These are phyloP conservation scores for Cynara cardunculus DNA, from an alignment of 129 eudicot species.

Conservation along the genomic window DNA sequence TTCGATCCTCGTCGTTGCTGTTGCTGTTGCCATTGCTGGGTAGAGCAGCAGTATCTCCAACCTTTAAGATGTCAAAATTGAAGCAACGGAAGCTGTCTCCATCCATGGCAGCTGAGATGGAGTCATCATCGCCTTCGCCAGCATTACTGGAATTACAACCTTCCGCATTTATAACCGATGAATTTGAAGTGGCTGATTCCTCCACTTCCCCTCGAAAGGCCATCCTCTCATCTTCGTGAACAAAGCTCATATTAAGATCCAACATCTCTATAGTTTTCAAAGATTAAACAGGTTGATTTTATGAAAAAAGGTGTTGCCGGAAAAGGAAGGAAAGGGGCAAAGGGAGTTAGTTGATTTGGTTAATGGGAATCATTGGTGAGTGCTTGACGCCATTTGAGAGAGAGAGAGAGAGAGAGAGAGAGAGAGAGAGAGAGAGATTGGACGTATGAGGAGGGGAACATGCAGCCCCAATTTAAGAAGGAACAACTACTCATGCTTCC, in stretches of 20 bases:
- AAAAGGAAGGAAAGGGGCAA: background rate
- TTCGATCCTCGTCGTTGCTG: slow-evolving; percentile 16
- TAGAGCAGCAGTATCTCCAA: slow-evolving; percentile 20
- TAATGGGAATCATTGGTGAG: slow-evolving; percentile 6
- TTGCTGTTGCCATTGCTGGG: background rate
- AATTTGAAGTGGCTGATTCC: slow-evolving; percentile 48
- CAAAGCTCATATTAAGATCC: slow-evolving; percentile 50
- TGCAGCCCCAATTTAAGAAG: slow-evolving; percentile 29
- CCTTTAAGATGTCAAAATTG: slow-evolving; percentile 43
- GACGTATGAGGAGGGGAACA: slow-evolving; percentile 32
- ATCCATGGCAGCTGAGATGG: slow-evolving; percentile 26
- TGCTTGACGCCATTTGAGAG: background rate
- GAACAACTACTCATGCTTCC: slow-evolving; percentile 12
- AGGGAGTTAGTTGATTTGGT: background rate
- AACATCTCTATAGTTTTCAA: slow-evolving; percentile 28
- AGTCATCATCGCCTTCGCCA: slow-evolving; percentile 38
- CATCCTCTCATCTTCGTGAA: slow-evolving; percentile 12
- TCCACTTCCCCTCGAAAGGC: slow-evolving; percentile 17
- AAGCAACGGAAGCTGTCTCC: slow-evolving; percentile 30
- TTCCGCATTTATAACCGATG: slow-evolving; percentile 42
- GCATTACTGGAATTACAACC: slow-evolving; percentile 39
- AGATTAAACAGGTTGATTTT: background rate
- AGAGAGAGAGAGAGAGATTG: slow-evolving; percentile 25
- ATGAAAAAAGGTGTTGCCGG: slow-evolving; percentile 6
- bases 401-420: background rate